Evolutionary conservation across 345 rosid genomes (phyloP).

Genomic region (Citrus mangshanensis): DNA sequence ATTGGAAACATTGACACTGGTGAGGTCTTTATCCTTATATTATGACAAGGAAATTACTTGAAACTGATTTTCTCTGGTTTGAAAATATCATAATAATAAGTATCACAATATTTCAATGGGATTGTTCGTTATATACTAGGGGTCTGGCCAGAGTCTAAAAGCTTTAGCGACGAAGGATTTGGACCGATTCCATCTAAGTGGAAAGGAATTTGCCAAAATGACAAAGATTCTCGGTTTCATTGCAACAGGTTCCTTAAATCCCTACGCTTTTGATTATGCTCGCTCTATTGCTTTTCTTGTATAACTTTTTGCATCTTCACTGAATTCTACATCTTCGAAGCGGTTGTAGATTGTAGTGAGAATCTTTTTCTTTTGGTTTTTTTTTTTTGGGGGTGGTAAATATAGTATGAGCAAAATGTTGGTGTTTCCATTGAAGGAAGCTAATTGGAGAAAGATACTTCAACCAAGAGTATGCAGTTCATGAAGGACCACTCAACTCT

Average conservation of each 20-base stretch:
- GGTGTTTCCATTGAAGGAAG: slow-evolving; percentile 41
- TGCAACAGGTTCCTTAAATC: slow-evolving; percentile 59
- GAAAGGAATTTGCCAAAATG: slow-evolving; percentile 77
- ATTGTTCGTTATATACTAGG: slow-evolving; percentile 31
- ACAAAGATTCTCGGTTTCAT: slow-evolving; percentile 41
- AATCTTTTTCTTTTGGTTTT: too few species aligned
- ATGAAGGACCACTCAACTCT: slow-evolving; percentile 42
- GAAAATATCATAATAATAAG: too few species aligned
- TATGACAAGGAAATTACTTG: neutral
- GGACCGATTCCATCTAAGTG: slow-evolving; percentile 88
- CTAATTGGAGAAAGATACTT: slow-evolving; percentile 60
- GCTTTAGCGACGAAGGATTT: slow-evolving; percentile 70
- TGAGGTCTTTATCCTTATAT: slow-evolving; percentile 17
- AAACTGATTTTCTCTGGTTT: neutral
- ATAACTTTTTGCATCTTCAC: too few species aligned
- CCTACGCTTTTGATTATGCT: too few species aligned
- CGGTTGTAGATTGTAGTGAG: too few species aligned
- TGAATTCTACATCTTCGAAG: neutral
- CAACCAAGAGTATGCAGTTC: slow-evolving; percentile 45
- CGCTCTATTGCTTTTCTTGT: too few species aligned
- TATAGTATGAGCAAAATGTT: neutral
- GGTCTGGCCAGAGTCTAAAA: slow-evolving; percentile 89
- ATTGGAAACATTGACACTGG: slow-evolving; percentile 91
- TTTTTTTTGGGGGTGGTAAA: too few species aligned
- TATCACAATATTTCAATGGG: neutral